Evolutionary conservation across 1,284 basidiomycete species (phyloP), one percentile per base, ranked within the genome.

Genomic region (Leccinum angustisporum): DNA sequence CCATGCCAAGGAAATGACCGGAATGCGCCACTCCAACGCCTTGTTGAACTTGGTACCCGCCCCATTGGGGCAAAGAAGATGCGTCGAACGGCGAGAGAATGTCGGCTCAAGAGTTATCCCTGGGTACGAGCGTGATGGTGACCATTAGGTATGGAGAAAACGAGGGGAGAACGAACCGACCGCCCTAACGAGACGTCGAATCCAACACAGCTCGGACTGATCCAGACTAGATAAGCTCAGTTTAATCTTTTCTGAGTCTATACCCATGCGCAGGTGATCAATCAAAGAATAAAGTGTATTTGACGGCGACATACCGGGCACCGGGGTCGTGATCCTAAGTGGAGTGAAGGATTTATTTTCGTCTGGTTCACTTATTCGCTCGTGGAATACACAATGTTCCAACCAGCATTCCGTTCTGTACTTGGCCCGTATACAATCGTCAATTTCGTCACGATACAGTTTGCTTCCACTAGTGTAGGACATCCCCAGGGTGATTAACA

Each of bases 381-480:
- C 86, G 64, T 86, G 84, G 60, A 83, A 88, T 13, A 92, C 79
- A 65, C 88, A 93, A 57, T 83, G 82, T 72, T 93, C 91, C 0
- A 93, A 77, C 91, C 91, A 93, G 68, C 90, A 93, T 70, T 93
- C 91, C 0, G 91, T 93, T 50, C 91, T 80, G 68, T 86, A 90
- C 67, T 86, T 87, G 0, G 65, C 60, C 48, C 81, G 80, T 63
- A 78, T 68, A 1, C 54, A 33, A 10, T 77, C 74, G 57, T 85
- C 81, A 3, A 72, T 67, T 67, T 89, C 87, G 25, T 81, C 78
- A 5, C 72, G 76, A 66, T 80, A 89, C 9, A 90, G 65, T 62
- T 83, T 83, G 65, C 86, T 88, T 36, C 87, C 89, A 67, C 88
- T 91, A 25, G 10, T 5, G 27, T 27, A 27, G 27, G 11, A 8